phyloP scores from a whole-genome alignment of 164 flowering plant species.

The Aristolochia californica region DNA sequence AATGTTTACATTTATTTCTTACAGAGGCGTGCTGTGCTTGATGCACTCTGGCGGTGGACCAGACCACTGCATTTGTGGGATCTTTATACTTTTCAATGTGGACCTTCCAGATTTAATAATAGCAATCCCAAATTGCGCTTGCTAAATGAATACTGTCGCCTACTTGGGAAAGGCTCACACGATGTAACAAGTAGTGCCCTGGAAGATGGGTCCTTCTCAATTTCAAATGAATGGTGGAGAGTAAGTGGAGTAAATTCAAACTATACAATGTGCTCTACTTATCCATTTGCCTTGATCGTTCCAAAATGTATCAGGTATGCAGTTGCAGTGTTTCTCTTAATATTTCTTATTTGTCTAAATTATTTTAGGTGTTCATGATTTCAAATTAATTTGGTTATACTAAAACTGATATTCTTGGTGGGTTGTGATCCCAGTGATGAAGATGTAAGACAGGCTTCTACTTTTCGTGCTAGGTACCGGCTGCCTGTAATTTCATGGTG shows the following conservation, averaged over 20 bases:
- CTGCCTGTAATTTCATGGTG: conserved; percentile 95
- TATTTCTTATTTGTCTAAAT: too few relatives aligned
- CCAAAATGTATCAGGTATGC: conserved; percentile 69
- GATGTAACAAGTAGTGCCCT: conserved; percentile 36
- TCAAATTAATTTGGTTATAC: too few relatives aligned
- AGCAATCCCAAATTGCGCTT: conserved; percentile 67
- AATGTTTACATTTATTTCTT: conserved; percentile 3
- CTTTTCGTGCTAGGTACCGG: conserved; percentile 82
- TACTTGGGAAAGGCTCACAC: conserved; percentile 53
- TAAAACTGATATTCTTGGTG: not conserved
- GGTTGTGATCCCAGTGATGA: conserved; percentile 36
- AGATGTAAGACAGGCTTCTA: conserved; percentile 68
- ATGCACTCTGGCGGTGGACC: conserved; percentile 58
- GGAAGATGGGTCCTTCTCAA: conserved; percentile 54
- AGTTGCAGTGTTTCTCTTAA: too few relatives aligned
- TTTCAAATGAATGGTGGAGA: conserved; percentile 80
- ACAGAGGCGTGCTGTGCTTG: conserved; percentile 79
- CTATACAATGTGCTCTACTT: conserved; percentile 70
- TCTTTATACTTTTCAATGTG: conserved; percentile 71
- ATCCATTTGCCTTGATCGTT: conserved; percentile 87
- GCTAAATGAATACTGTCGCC: conserved; percentile 78
- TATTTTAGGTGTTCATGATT: too few relatives aligned
- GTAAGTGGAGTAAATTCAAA: conserved; percentile 66
- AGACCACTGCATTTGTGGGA: conserved; percentile 74
- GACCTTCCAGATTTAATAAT: conserved; percentile 52